Conservation (phyloP, 768 basidiomycete genomes). For the Termitomyces sp. region DNA sequence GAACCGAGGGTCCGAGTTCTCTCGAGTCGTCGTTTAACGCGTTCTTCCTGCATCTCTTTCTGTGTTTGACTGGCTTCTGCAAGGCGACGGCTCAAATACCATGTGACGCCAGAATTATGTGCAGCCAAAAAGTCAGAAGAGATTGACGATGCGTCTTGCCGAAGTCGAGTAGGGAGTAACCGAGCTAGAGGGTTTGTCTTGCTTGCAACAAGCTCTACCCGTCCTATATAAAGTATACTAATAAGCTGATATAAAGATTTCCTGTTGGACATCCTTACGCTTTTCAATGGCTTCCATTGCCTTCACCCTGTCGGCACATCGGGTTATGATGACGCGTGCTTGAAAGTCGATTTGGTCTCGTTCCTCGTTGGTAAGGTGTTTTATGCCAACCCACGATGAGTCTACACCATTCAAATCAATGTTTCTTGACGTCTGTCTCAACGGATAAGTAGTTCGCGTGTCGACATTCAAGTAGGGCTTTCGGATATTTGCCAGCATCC, state of each 20-base stretch:
- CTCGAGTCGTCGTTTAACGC: slow-evolving; percentile 85
- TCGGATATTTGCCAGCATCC: slow-evolving; percentile 74
- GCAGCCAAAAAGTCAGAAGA: slow-evolving; percentile 79
- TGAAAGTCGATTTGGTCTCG: slow-evolving; percentile 95
- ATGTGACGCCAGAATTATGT: slow-evolving; percentile 89
- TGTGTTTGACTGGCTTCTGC: slow-evolving; percentile 77
- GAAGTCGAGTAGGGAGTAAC: slow-evolving; percentile 69
- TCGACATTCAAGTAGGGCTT: slow-evolving; percentile 87
- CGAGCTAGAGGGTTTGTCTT: slow-evolving; percentile 65
- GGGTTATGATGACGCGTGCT: slow-evolving; percentile 79
- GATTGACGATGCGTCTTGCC: slow-evolving; percentile 51
- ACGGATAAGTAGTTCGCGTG: slow-evolving; percentile 48
- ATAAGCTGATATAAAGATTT: slow-evolving; percentile 13
- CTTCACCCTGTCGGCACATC: slow-evolving; percentile 84
- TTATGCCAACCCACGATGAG: slow-evolving; percentile 61
- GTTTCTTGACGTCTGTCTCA: slow-evolving; percentile 49
- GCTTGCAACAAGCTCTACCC: slow-evolving; percentile 63
- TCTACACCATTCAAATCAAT: slow-evolving; percentile 52
- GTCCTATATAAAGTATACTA: slow-evolving; percentile 42
- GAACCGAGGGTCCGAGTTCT: slow-evolving; percentile 81
- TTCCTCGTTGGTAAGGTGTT: slow-evolving; percentile 83
- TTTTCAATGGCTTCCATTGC: slow-evolving; percentile 89
- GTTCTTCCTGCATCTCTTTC: slow-evolving; percentile 91
- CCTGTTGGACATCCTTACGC: slow-evolving; percentile 45
- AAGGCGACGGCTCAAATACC: slow-evolving; percentile 83